Conservation (phyloP, 2,329 filamentous ascomycete genomes). For the Pestalotiopsis fici region DNA sequence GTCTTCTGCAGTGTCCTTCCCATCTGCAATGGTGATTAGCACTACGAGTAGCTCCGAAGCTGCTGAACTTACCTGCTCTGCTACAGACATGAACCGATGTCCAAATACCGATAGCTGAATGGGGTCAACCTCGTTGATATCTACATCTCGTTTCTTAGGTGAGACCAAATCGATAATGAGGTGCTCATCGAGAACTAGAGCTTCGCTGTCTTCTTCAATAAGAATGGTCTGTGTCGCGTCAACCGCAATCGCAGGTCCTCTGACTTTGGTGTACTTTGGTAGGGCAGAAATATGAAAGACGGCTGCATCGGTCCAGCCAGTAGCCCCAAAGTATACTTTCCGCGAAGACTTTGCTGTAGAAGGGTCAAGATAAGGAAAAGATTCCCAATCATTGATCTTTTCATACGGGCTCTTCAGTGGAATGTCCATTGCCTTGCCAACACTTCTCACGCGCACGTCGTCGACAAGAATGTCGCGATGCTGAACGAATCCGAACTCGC, state of each 20-base stretch:
- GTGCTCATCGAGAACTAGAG: constrained; percentile 31
- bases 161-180: constrained; percentile 35
- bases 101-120: constrained; percentile 77
- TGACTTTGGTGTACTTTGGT: constrained; percentile 19
- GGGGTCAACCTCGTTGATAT: constrained; percentile 52
- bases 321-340: constrained; percentile 8
- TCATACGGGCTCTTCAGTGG: background rate
- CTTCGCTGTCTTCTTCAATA: constrained; percentile 47
- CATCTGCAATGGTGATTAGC: constrained; percentile 51
- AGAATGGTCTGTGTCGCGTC: constrained; percentile 77
- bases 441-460: constrained; percentile 33
- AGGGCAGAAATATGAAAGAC: constrained; percentile 29
- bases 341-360: background rate
- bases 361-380: constrained; percentile 18
- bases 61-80: constrained; percentile 51
- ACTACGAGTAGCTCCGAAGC: background rate
- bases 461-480: constrained; percentile 39
- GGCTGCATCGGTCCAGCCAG: constrained; percentile 23
- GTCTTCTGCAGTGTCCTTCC: constrained; percentile 76
- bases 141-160: constrained; percentile 41
- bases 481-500: constrained; percentile 42
- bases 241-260: constrained; percentile 55
- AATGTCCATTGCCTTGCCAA: constrained; percentile 20
- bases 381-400: constrained; percentile 5
- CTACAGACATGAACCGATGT: constrained; percentile 81